Evolutionary conservation across 2,329 filamentous ascomycete species (phyloP), one percentile per base, ranked within the genome.

Genomic region (Delphinella strobiligena): DNA sequence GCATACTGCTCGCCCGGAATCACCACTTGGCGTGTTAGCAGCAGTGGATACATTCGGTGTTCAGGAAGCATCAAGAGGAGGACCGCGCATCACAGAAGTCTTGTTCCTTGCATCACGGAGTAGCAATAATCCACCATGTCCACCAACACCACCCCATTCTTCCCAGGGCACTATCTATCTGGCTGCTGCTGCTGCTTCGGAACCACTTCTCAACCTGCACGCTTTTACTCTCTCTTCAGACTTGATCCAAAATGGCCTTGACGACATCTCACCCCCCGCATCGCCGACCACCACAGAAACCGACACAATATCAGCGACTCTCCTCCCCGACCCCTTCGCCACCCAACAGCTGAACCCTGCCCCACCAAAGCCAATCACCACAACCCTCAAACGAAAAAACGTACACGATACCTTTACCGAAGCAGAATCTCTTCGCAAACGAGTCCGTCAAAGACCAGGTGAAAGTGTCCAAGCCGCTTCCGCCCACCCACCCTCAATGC

Each of bases 341-440:
- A 31, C 9, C 7, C 34, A 11, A 16, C 19, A 14, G 14, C 19
- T 40, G 19, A 40, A n/a, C n/a, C n/a, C n/a, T n/a, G n/a, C n/a
- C n/a, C n/a, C 7, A 19, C 43, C 7, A 48, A 51, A 27, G 38
- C 48, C 8, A 41, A 53, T 18, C 46, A 55, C 38, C 4, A 50
- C 51, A 0, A 43, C 54, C 1, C 51, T 55, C 9, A 71, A 68
- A 47, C 59, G 65, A 12, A 64, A 61, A 38, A 60, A 57, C 16
- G 50, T 60, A 11, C 52, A 50, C 5, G 59, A 64, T 24, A 51
- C 69, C 3, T 69, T 72, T 37, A 64, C 71, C 35, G 62, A 66
- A 49, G 68, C 68, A 3, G 56, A 59, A 2, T 56, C 65, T 34
- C 60, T 60, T 3, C 58, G 61, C 3, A 60, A 56, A 35, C 63